Conservation (phyloP, 75 land plant species). For the Sequoia sempervirens region DNA sequence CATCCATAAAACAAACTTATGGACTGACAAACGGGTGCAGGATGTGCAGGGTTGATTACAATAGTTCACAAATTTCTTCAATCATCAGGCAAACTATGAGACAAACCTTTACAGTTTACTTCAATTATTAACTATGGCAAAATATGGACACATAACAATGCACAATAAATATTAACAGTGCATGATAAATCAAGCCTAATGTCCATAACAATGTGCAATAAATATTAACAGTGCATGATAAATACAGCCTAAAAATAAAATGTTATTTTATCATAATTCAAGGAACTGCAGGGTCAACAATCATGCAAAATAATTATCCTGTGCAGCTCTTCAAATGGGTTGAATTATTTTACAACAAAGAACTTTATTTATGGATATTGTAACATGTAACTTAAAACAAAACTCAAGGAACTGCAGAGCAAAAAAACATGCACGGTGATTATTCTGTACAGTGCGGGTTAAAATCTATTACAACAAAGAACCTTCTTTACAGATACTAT, state of each 20-base stretch:
- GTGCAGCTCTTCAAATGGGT: not conserved
- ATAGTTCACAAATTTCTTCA: no score
- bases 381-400: not conserved
- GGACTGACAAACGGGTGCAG: no score
- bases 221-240: no score
- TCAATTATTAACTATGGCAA: no score
- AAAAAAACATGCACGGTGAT: not conserved
- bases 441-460: not conserved
- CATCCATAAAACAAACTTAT: no score
- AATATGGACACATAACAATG: no score
- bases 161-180: no score
- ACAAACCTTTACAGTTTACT: no score
- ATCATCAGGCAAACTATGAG: no score
- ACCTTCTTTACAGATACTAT: not conserved
- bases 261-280: not conserved
- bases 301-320: not conserved
- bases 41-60: no score
- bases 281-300: not conserved
- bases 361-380: not conserved
- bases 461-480: not conserved
- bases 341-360: not conserved
- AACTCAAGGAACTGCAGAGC: not conserved
- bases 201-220: conserved; percentile 97
- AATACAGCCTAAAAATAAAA: no score
- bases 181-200: no score